Conservation (phyloP, 1,139 yeast species). For the Diutina sp. region DNA sequence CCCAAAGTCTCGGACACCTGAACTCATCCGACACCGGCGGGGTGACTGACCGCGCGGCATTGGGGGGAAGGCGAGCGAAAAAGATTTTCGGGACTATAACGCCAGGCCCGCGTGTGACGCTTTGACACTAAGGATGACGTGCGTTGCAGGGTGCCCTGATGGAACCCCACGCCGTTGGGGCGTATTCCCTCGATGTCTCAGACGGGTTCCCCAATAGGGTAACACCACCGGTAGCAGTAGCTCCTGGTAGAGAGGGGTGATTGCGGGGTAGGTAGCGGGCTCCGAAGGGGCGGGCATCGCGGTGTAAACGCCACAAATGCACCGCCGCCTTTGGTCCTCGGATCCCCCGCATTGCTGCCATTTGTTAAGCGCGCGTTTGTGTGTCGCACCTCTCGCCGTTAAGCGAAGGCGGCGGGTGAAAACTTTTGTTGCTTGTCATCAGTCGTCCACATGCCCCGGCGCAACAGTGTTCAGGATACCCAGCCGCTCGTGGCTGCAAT, state of each 20-base stretch:
- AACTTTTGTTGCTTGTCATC: background rate
- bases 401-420: background rate
- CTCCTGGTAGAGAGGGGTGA: too few species aligned
- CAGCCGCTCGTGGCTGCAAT: conserved; percentile 54
- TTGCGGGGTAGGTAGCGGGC: too few species aligned
- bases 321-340: background rate
- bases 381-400: background rate
- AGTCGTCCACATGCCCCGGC: background rate
- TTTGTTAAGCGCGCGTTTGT: background rate
- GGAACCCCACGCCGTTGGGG: background rate
- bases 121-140: background rate
- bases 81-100: background rate
- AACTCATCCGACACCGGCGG: too few species aligned
- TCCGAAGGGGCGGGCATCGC: background rate
- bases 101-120: background rate
- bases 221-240: too few species aligned
- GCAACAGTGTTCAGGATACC: background rate
- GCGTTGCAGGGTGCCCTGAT: background rate
- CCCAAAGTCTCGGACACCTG: too few species aligned
- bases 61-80: background rate
- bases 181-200: too few species aligned
- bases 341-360: background rate
- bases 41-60: background rate
- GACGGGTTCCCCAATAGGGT: too few species aligned
- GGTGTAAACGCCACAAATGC: background rate